Conservation (phyloP, 495 filamentous ascomycete genomes). For the Aspergillus panamensis region DNA sequence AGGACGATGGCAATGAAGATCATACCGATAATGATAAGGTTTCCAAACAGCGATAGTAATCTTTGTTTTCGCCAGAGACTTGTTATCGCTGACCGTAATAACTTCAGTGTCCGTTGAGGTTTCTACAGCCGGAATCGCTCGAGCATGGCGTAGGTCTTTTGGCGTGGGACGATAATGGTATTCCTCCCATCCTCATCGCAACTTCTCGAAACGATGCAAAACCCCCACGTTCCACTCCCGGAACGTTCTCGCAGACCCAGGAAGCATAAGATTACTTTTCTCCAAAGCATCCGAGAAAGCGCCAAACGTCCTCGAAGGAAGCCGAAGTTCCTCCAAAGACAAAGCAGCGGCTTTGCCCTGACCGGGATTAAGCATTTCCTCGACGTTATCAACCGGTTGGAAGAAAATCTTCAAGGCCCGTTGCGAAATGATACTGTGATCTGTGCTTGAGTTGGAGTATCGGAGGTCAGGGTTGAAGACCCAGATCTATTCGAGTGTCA, state of each 20-base stretch:
- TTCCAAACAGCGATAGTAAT: no score
- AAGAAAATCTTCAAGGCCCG: slow-evolving; percentile 69
- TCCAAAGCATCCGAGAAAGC: slow-evolving; percentile 42
- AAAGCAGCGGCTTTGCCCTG: slow-evolving; percentile 36
- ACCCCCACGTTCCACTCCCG: slow-evolving; percentile 66
- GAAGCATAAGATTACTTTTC: slow-evolving; percentile 52
- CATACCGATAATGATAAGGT: no score
- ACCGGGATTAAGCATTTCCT: slow-evolving; percentile 50
- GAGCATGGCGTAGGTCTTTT: neutral
- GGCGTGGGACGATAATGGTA: neutral
- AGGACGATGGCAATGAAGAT: no score
- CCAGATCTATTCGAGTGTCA: slow-evolving; percentile 51
- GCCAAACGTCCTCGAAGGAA: slow-evolving; percentile 50
- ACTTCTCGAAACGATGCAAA: slow-evolving; percentile 42
- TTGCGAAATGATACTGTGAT: slow-evolving; percentile 32
- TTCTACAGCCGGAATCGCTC: no score
- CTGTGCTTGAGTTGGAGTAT: slow-evolving; percentile 52
- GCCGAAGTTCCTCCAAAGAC: slow-evolving; percentile 61
- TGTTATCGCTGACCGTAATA: no score
- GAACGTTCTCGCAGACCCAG: slow-evolving; percentile 52
- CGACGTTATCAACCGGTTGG: slow-evolving; percentile 47
- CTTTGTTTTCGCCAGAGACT: no score
- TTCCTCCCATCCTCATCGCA: neutral
- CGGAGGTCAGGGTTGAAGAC: slow-evolving; percentile 66
- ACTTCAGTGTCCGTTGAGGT: no score